Conservation (phyloP, 1,284 basidiomycete genomes). For the Prillingera fragicola region DNA sequence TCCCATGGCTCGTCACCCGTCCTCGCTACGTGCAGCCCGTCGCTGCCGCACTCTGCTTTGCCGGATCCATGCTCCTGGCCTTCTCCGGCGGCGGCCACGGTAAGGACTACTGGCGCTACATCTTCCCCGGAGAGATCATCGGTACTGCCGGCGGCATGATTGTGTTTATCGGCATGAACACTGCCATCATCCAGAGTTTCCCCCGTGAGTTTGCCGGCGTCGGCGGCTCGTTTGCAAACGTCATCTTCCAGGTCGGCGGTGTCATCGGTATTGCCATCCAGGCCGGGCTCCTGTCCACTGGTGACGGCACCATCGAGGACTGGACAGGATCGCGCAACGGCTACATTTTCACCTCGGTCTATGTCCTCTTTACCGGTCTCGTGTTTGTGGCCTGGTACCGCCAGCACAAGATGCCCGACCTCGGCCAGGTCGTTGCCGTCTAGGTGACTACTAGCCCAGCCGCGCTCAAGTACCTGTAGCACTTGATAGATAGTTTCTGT, state of each 20-base stretch:
- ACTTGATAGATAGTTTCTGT: too few relatives aligned
- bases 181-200: constrained; percentile 36
- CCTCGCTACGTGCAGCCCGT: constrained; percentile 38
- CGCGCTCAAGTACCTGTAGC: too few relatives aligned
- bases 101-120: constrained; percentile 40
- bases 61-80: constrained; percentile 41
- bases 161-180: constrained; percentile 44
- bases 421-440: constrained; percentile 19
- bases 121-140: constrained; percentile 42
- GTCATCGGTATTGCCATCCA: constrained; percentile 45
- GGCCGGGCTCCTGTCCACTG: constrained; percentile 33
- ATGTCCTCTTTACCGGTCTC: constrained; percentile 33
- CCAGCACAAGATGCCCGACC: constrained; percentile 33
- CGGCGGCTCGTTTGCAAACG: constrained; percentile 37
- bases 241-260: constrained; percentile 45
- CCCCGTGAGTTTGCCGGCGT: constrained; percentile 37
- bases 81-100: constrained; percentile 37
- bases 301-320: constrained; percentile 30
- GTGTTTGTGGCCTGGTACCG: constrained; percentile 37
- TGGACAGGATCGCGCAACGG: constrained; percentile 38
- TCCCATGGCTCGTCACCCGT: constrained; percentile 37
- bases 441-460: constrained; percentile 4
- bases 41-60: constrained; percentile 30
- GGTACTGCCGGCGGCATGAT: constrained; percentile 41
- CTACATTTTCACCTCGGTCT: constrained; percentile 38